Percentiles rank a stretch among this genome's conserved stretches.
Conservation (phyloP, 202 grass and related monocot genomes). For the Alloteropsis angusta region DNA sequence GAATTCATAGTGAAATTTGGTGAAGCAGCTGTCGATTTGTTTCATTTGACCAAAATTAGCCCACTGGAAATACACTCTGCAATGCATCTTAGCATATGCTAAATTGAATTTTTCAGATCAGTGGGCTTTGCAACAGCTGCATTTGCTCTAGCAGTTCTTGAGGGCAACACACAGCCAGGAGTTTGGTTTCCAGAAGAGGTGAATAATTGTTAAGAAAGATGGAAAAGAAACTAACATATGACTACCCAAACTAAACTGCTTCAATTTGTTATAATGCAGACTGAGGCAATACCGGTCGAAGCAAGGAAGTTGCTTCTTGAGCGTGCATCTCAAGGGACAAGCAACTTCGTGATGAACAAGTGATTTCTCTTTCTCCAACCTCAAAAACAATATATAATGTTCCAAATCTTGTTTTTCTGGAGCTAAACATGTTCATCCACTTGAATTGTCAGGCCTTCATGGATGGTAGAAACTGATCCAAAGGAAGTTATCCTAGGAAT, state of each 20-base stretch:
- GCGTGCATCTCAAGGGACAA: slow-evolving; percentile 64
- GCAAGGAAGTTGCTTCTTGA: slow-evolving; percentile 79
- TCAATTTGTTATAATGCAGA: slow-evolving; percentile 42
- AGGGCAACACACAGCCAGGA: slow-evolving; percentile 71
- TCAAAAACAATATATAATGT: background rate
- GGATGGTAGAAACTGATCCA: slow-evolving; percentile 78
- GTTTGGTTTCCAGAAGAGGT: slow-evolving; percentile 46
- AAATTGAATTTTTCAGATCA: slow-evolving; percentile 42
- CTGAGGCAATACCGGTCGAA: slow-evolving; percentile 72
- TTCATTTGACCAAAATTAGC: no score
- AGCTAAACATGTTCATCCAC: slow-evolving; percentile 4
- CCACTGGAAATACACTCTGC: no score
- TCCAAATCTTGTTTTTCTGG: background rate
- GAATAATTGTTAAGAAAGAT: background rate
- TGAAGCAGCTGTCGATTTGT: background rate
- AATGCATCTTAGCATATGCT: no score
- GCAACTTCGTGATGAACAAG: slow-evolving; percentile 80
- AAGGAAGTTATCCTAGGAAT: slow-evolving; percentile 80
- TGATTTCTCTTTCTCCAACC: slow-evolving; percentile 1
- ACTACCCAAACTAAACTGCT: background rate
- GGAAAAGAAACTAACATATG: background rate
- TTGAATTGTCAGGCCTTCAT: slow-evolving; percentile 57
- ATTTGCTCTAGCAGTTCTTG: slow-evolving; percentile 75
- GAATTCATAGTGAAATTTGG: background rate
- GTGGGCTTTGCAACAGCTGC: slow-evolving; percentile 50